Base-by-base conservation (phyloP, 1,284 basidiomycete species). In the Microbotryum scabiosae region DNA sequence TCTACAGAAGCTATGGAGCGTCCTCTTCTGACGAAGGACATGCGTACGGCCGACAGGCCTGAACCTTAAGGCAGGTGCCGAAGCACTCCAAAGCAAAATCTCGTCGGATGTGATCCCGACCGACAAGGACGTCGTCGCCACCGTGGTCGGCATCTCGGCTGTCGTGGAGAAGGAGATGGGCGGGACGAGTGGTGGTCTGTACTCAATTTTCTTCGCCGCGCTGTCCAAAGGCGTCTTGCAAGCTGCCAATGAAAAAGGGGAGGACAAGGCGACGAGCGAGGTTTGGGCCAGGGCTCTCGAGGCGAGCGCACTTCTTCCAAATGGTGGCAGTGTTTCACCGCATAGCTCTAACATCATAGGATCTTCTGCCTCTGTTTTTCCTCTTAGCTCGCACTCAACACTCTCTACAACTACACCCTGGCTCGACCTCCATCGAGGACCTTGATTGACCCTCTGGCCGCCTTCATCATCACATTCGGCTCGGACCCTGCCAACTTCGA, bases 381-480 rank as follows among this genome's bases (percentile, higher is more conserved):
- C 26, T 10, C 30, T 28, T 44, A 69, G 65, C 63, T 77, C 14
- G 88, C 92, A 5, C 80, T 90, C 50, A 75, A 75, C 25, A 85
- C 84, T 60, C 77, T 97, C 28, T 91, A 88, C 77, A 85, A 84
- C 26, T 96, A 93, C 78, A 94, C 91, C 1, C 82, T 84, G 50
- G 92, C 92, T 6, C 84, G 92, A 25, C 86, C 86, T 1, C 92
- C 92, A 5, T 90, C 88, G 12, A 84, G 92, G 68, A 96, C 91
- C 3, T 83, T 97, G 36, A 82, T 97, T 49, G 92, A 97, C 75
- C 91, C 92, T 3, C 81, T 97, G 23, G 81, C 83, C n/a, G 87
- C 89, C 2, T 94, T 96, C 75, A 79, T 87, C 56, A 63, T 78
- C 75, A 61, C 79, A 16, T 78, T 85, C 51, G 74, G 74, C 7